Evolutionary conservation across 2,329 filamentous ascomycete species (phyloP).

Genomic region (Colletotrichum graminicola): DNA sequence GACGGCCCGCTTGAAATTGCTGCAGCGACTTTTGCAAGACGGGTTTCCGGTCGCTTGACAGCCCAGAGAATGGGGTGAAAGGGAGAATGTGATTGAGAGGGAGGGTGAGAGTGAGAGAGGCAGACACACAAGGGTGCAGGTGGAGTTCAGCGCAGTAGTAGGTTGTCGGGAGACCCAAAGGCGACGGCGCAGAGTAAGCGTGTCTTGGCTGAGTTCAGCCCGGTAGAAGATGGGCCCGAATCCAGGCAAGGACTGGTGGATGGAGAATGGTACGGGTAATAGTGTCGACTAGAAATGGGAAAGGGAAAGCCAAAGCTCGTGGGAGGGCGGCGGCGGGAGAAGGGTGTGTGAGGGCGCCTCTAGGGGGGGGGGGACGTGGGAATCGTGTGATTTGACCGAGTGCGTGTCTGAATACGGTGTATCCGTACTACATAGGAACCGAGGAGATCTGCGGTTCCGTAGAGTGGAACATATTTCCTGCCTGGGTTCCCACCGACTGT

Average conservation of each 20-base stretch:
- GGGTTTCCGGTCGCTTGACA: background rate
- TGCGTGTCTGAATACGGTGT: background rate
- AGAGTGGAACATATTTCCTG: constrained; percentile 17
- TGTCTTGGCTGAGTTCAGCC: constrained; percentile 23
- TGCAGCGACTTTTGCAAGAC: constrained; percentile 3
- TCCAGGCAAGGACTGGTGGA: constrained; percentile 8
- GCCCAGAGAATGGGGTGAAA: background rate
- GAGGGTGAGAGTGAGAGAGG: background rate
- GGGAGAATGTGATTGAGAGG: background rate
- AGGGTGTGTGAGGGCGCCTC: background rate
- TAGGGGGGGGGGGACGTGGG: background rate
- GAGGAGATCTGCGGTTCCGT: constrained; percentile 37
- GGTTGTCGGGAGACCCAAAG: background rate
- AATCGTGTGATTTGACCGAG: background rate
- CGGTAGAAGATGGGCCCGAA: constrained; percentile 8
- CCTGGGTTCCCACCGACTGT: background rate
- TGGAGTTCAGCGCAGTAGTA: background rate
- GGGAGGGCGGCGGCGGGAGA: constrained; percentile 1
- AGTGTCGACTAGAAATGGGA: background rate
- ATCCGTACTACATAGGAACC: background rate
- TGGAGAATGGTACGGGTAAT: constrained; percentile 11
- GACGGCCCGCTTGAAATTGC: constrained; percentile 38
- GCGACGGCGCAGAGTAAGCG: constrained; percentile 2
- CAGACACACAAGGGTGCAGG: background rate
- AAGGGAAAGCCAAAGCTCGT: background rate